Evolutionary conservation across 441 rosid genomes (phyloP), one percentile per base, ranked within the genome.

Genomic region (Populus trichocarpa): DNA sequence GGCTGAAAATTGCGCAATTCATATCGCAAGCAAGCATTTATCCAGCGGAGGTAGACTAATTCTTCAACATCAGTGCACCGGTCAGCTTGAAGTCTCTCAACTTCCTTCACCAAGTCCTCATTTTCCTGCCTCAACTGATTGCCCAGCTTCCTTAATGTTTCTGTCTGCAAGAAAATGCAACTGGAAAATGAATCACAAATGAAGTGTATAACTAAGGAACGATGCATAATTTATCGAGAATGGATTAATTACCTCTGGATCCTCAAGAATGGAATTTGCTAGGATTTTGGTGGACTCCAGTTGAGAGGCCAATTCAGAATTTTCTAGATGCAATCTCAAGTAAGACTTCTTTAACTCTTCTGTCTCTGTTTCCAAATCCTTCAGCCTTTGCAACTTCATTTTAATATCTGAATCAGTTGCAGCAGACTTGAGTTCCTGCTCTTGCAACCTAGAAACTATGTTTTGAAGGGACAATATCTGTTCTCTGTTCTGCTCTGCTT

Each of bases 21-120:
- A n/a, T 88, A 87, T 36, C 99, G 83, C 74, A 96, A 84, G 79
- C 99, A 96, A 71, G 99, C 97, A 23, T 96, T 96, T 67, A 96
- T 76, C 99, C 99, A 96, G 64, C 90, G 87, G 10, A 96, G 92
- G 78, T 96, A 96, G 69, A 93, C 97, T 9, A 92, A 46, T 81
- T 93, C 88, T 78, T 93, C 98, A 2, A 85, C 84, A 77, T 92
- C 95, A 73, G 84, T 71, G 63, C 91, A 91, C 78, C 96, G 81
- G 74, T 89, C 94, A 0, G 85, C 92, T 81, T 83, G 91, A 40
- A 92, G 95, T 81, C 80, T 89, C 82, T 91, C 98, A 12, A 88
- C 67, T 85, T 92, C 86, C 74, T 89, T 87, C 14, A 75, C 76
- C 81, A 96, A 70, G 26, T 83, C 85, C 79, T 86, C 89, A 12